Evolutionary conservation across 148 eudicot genomes (phyloP), one percentile per base, ranked within the genome.

Genomic region (Chenopodium album): DNA sequence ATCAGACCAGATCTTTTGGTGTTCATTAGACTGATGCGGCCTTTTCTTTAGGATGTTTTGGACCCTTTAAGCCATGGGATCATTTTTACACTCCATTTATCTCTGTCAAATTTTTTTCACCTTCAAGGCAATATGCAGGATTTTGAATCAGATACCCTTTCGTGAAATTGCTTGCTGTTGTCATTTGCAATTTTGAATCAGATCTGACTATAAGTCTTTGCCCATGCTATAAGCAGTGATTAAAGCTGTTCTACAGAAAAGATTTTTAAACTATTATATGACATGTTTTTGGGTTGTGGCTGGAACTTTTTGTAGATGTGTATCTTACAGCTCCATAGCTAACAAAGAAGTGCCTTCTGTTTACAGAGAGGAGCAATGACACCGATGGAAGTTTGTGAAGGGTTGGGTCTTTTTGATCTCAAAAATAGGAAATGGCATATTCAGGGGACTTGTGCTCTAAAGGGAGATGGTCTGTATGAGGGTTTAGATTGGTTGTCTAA

Each of bases 341-440:
- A 32, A 75, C 0, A 9, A 63, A 4, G 71, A 63, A 29, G 9
- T 13, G 71, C 41, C 56, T 29, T 65, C 1, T 83, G 74, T 73
- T 52, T 86, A 79, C 88, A 96, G 99, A 96, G 87, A 90, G 99
- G 99, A 82, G 99, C 99, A 76, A 96, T 96, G 99, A 74, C 95
- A 75, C 95, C 99, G 10, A 85, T 90, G 92, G 99, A 94, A 78
- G 99, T 96, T 54, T 96, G 98, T 83, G 93, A 96, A 87, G 98
- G 99, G 34, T 85, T 96, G 62, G 99, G 95, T 37, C 92, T 96
- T 65, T 89, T 83, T 78, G 97, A 90, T 82, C 95, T 96, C 46
- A 94, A 92, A 87, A 92, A 92, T 87, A 84, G 99, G 81, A 96
- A 96, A 87, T 96, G 99, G 99, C 99, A 96, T 84, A 91, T 94